Evolutionary conservation across 441 rosid genomes (phyloP), one percentile per base, ranked within the genome.

Genomic region (Eutrema salsugineum): DNA sequence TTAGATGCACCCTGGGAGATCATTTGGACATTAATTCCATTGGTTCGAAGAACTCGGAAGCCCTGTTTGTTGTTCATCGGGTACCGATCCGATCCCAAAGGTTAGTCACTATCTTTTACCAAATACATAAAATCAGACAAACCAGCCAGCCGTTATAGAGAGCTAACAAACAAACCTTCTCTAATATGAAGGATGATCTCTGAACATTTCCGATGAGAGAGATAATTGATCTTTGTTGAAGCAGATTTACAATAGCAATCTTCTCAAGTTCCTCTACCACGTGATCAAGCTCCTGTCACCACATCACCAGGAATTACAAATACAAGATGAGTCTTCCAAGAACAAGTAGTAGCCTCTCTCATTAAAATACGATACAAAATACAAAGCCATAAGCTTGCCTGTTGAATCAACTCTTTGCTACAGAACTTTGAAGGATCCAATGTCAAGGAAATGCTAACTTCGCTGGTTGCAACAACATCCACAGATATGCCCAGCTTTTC

Each of bases 1-100:
- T 94, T 94, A 6, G 98, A 94, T 68, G 98, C 96, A 38, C 97
- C 97, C 79, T 94, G 96, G 46, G 97, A 94, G 79, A 91, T 91
- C 97, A 91, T 91, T 81, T 94, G 98, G 46, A 94, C 95, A 62
- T 91, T 94, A 27, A 89, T 91, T 47, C 94, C 93, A 55, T 82
- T 86, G 72, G 82, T 82, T 72, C 93, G 82, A 39, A 91, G 91
- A 77, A 91, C 98, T 30, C 62, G 78, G 70, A 91, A 91, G 14
- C 68, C 97, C 96, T 93, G 91, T 43, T 46, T 72, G 60, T 72
- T 72, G 51, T 38, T 73, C 57, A 54, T 15, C 42, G 16, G 51
- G 49, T n/a, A 73, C 1, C 38, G 15, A 47, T 46, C 17, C 49
- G n/a, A n/a, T n/a, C n/a, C n/a, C n/a, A 2, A n/a, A 19, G 39